Evolutionary conservation across 78 protist species (phyloP).

Genomic region (Bodo saltans): DNA sequence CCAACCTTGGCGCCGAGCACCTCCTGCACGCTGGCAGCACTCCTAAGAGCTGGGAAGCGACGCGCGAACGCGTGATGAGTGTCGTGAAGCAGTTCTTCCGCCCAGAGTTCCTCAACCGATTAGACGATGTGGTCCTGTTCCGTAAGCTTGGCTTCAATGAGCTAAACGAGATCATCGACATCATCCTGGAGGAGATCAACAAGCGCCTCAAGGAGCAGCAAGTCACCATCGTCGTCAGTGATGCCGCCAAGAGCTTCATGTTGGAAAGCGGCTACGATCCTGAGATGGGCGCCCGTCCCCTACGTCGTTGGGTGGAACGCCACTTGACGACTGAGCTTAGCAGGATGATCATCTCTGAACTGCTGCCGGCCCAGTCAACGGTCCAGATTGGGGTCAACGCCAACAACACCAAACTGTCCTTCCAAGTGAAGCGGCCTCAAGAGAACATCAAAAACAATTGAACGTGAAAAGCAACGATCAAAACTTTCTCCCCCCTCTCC

Average conservation of each 20-base stretch:
- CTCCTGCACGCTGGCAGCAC: not conserved
- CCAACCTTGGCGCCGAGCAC: conserved; percentile 82
- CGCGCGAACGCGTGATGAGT: conserved; percentile 55
- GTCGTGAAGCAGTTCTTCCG: conserved; percentile 66
- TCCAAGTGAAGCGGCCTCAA: not conserved
- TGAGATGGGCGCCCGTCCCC: conserved; percentile 92
- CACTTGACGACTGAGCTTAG: conserved; percentile 73
- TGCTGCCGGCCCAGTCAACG: not conserved
- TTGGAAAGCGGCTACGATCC: conserved; percentile 67
- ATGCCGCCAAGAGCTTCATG: conserved; percentile 47
- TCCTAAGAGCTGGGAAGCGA: not conserved
- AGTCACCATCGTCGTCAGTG: conserved; percentile 43
- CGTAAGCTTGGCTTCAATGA: conserved; percentile 50
- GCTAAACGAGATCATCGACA: conserved; percentile 42
- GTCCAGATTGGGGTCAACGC: not conserved
- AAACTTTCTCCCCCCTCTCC: too few relatives aligned
- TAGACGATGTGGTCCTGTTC: conserved; percentile 89
- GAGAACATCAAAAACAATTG: too few relatives aligned
- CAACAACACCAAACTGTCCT: not conserved
- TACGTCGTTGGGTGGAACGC: conserved; percentile 80
- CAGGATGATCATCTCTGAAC: conserved; percentile 35
- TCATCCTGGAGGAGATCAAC: conserved; percentile 40
- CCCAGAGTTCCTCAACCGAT: conserved; percentile 97
- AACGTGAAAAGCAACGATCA: too few relatives aligned
- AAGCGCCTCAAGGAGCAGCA: conserved; percentile 62